Evolutionary conservation across 2,329 filamentous ascomycete genomes (phyloP).

Genomic region (Elsinoe arachidis): DNA sequence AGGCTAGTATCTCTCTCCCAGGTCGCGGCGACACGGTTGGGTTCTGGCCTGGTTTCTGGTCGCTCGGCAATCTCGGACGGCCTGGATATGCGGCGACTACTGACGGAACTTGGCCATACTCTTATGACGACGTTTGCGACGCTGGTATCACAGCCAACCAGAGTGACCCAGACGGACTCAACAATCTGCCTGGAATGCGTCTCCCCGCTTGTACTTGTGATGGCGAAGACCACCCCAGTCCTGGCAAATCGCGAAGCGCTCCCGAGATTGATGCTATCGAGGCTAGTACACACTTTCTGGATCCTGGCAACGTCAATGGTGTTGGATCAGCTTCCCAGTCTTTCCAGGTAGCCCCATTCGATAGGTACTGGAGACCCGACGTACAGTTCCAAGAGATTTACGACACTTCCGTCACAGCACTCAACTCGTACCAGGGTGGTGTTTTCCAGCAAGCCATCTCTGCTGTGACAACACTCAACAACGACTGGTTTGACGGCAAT

Average conservation of each 20-base stretch:
- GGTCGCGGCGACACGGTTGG: conserved; percentile 42
- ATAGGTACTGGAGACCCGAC: conserved; percentile 20
- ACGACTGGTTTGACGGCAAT: conserved; percentile 46
- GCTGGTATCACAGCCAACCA: conserved; percentile 43
- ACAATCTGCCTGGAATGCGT: conserved; percentile 36
- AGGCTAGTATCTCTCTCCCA: conserved; percentile 45
- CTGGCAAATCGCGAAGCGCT: conserved; percentile 39
- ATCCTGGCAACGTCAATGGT: conserved; percentile 39
- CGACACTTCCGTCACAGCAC: conserved; percentile 37
- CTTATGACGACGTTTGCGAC: conserved; percentile 42
- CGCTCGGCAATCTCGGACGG: conserved; percentile 46
- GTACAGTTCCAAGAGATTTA: conserved; percentile 53
- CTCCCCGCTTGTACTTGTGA: conserved; percentile 38
- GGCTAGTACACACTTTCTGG: conserved; percentile 41
- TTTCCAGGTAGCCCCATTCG: conserved; percentile 43
- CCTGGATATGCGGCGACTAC: conserved; percentile 46
- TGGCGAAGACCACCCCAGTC: conserved; percentile 40
- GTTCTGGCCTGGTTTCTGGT: conserved; percentile 47
- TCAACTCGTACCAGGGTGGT: conserved; percentile 47
- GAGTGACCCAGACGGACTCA: conserved; percentile 36
- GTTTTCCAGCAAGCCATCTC: conserved; percentile 49
- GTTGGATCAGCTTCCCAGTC: conserved; percentile 40
- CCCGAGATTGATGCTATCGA: conserved; percentile 44
- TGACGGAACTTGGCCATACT: conserved; percentile 49
- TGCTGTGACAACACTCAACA: conserved; percentile 47